A percentile compares a stretch with the other conserved stretches of the same genome.
Conservation (phyloP, 169 alveolate genomes). For the Plasmodium cynomolgi region DNA sequence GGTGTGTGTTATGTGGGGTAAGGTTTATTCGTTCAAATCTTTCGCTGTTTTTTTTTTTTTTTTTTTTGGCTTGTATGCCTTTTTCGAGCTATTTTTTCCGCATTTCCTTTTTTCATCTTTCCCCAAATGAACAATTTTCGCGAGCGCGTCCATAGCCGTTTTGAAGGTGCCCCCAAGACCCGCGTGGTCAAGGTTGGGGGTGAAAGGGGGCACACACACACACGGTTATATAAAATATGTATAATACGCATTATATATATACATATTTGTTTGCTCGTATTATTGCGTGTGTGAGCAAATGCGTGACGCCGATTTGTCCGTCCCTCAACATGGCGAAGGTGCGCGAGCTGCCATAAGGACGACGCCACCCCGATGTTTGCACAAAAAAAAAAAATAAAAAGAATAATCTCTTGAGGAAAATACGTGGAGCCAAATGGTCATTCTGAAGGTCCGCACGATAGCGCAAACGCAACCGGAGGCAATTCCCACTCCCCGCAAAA, state of each 20-base stretch:
- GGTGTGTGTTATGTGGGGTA: neutral
- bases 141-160: neutral
- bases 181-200: neutral
- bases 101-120: neutral
- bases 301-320: neutral
- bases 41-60: neutral
- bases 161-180: neutral
- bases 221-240: neutral
- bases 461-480: neutral
- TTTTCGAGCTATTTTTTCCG: neutral
- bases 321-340: neutral
- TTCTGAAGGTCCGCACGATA: neutral
- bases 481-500: neutral
- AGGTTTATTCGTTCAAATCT: neutral
- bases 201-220: neutral
- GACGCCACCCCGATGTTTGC: neutral
- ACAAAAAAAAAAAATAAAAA: too few species aligned
- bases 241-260: neutral
- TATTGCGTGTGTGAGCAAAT: neutral
- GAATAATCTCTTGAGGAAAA: neutral
- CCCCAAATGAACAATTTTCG: neutral
- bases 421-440: neutral
- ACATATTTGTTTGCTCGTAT: neutral
- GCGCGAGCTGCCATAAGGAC: neutral
- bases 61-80: neutral